Base-by-base conservation (phyloP, 164 flowering plant genomes). In the Annona squamosa region DNA sequence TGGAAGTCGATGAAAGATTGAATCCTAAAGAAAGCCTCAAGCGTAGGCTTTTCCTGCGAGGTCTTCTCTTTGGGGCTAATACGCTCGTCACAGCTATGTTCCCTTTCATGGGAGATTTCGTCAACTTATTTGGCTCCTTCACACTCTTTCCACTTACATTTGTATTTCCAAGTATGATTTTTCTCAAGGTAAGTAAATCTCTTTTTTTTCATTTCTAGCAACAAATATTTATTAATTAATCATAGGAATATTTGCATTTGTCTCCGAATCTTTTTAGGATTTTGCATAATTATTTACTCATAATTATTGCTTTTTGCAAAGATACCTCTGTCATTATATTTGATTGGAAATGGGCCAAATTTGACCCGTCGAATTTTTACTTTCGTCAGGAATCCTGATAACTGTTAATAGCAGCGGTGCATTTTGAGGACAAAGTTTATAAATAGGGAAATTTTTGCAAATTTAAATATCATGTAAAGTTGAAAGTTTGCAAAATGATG, bases 71-170 rank as follows among this genome's bases (percentile, higher is more conserved):
- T 48, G 19, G 79, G 1, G 77, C 44, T 5, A 85, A 84, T 68
- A 85, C 89, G 1, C 66, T 86, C 13, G 77, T 84, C 10, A 63
- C 87, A 5, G 88, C 91, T 17, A 82, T 84, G 64, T 62, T 86
- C 62, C 89, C 91, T 59, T 86, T 88, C 85, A 81, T 83, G 77
- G 88, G 89, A 3, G 92, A 87, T 75, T 87, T 88, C 19, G 83
- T 87, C n/a, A 84, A 81, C 79, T 75, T 88, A 18, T 16, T 81
- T 2, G 90, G 89, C 46, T 83, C 92, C 3, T 77, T 87, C 47
- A 13, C 86, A 3, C 85, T 85, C 13, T 63, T 86, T 57, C 82
- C 84, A 41, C 75, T 87, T 1, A 87, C 89, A 42, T 87, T 87
- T 67, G 79, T 88, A 3, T 85, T 88, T 73, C 87, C 90, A 48